Evolutionary conservation across 2,329 filamentous ascomycete species (phyloP), one percentile per base, ranked within the genome.

Genomic region (Boeremia lycopersici): DNA sequence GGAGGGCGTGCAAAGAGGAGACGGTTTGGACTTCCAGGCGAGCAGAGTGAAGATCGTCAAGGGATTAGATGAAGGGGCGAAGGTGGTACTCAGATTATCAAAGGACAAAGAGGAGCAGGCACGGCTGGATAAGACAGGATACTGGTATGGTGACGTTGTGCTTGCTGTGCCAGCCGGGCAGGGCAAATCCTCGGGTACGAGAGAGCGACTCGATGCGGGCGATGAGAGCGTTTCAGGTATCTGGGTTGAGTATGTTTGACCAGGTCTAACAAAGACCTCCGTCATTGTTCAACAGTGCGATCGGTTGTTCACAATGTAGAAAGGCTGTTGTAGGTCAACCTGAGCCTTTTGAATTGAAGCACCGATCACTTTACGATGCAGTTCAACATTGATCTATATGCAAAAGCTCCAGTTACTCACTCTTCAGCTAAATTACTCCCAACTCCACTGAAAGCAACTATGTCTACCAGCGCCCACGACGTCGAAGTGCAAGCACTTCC

Each of bases 81-180:
- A 40, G 23, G 48, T 73, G 15, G 42, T 61, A 2, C 23, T 74
- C 29, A 53, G 64, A 10, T 42, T 69, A n/a, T 57, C 70, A 2
- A 56, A 46, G 29, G 47, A 60, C 13, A 57, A 62, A 6, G 56
- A 58, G 2, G 70, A 72, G 31, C 38, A 19, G n/a, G 42, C 40
- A 17, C 60, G 52, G 31, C 42, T 64, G 9, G 49, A 50, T 13
- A 45, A 61, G 17, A 51, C 19, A 15, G 59, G 59, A 2, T 72
- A 63, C 40, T 70, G 64, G 64, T 71, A 62, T 55, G 67, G 69
- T 0, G 62, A 69, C 50, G 60, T 71, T 2, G 62, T 69, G n/a
- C 46, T 72, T 11, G 53, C 35, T 35, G 63, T 59, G 2, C 49
- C 45, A 13, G 62, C 62, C 2, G 38, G 26, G 1, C 28, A 48